Percentiles rank a stretch among this genome's conserved stretches.
Evolutionary conservation across 2,329 filamentous ascomycete genomes (phyloP).

Genomic region (Fusarium subtropicale): DNA sequence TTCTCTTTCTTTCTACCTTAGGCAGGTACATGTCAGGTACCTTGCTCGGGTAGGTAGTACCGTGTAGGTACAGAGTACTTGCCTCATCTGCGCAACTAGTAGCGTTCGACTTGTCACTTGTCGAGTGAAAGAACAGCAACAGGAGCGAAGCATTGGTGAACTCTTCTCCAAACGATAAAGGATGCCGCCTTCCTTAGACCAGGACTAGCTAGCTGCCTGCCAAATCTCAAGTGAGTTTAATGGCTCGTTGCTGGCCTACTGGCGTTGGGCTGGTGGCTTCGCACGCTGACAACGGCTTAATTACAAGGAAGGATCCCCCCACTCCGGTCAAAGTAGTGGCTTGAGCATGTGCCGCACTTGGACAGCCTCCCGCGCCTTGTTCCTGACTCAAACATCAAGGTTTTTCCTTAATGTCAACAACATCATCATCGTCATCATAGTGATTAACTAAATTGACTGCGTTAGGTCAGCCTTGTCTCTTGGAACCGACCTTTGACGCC

Average conservation of each 20-base stretch:
- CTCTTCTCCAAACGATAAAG: slow-evolving; percentile 12
- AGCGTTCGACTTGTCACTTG: neutral
- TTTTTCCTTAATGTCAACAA: slow-evolving; percentile 14
- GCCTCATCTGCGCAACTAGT: neutral
- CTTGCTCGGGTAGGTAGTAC: neutral
- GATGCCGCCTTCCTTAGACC: slow-evolving; percentile 2
- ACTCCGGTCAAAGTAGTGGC: slow-evolving; percentile 26
- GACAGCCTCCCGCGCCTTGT: slow-evolving; percentile 33
- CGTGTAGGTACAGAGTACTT: slow-evolving; percentile 2
- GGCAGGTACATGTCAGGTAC: slow-evolving; percentile 6
- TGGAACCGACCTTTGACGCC: neutral
- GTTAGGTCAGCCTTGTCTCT: slow-evolving; percentile 14
- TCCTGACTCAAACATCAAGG: slow-evolving; percentile 37
- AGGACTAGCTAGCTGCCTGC: slow-evolving; percentile 18
- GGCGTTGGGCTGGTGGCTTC: slow-evolving; percentile 30
- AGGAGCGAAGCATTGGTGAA: neutral
- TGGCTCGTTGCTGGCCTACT: slow-evolving; percentile 18
- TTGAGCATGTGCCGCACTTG: slow-evolving; percentile 37
- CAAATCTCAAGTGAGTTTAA: slow-evolving; percentile 30
- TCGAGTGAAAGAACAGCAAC: neutral
- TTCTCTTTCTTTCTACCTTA: neutral
- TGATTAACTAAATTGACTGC: neutral
- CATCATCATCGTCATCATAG: slow-evolving; percentile 16
- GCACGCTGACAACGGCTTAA: slow-evolving; percentile 33
- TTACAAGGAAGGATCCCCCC: slow-evolving; percentile 30